These are phyloP conservation scores for Chaetomiaceae sp. DNA, from an alignment of 2,329 filamentous ascomycete genomes.

Conservation along the genomic window DNA sequence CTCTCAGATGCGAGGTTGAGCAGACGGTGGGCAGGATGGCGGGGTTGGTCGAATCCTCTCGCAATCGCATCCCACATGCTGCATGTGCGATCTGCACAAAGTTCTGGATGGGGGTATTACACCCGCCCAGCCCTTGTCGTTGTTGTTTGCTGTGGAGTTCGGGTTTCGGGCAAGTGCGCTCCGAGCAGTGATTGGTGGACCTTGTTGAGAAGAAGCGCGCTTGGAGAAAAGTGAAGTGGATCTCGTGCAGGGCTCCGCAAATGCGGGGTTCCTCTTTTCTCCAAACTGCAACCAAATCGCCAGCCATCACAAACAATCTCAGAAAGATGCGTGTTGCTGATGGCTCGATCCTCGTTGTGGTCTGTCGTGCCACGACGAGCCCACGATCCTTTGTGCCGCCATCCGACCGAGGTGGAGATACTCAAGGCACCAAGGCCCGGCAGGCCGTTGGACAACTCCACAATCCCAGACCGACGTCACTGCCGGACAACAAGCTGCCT, in stretches of 20 bases:
- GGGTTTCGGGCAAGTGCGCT: slow-evolving; percentile 1
- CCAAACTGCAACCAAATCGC: too few relatives aligned
- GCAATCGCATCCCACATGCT: neutral
- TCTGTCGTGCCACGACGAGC: too few relatives aligned
- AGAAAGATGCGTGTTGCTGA: too few relatives aligned
- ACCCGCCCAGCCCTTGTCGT: neutral
- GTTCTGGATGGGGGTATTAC: slow-evolving; percentile 3
- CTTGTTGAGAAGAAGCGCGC: too few relatives aligned
- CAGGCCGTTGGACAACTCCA: neutral
- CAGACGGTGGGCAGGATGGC: neutral
- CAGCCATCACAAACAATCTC: too few relatives aligned
- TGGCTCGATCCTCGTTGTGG: too few relatives aligned
- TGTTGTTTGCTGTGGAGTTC: neutral
- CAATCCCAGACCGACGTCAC: neutral
- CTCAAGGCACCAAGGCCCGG: slow-evolving; percentile 1
- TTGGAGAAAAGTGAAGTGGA: too few relatives aligned
- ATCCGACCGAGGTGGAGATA: neutral
- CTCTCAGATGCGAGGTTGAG: neutral
- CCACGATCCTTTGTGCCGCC: too few relatives aligned
- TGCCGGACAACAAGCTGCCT: neutral
- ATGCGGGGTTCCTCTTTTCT: too few relatives aligned
- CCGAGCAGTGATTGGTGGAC: slow-evolving; percentile 12
- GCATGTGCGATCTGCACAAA: neutral
- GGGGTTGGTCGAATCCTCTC: neutral
- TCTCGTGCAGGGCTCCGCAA: too few relatives aligned